phyloP scores from a whole-genome alignment of 805 yeast genomes.

The Metschnikowia colocasiae region DNA sequence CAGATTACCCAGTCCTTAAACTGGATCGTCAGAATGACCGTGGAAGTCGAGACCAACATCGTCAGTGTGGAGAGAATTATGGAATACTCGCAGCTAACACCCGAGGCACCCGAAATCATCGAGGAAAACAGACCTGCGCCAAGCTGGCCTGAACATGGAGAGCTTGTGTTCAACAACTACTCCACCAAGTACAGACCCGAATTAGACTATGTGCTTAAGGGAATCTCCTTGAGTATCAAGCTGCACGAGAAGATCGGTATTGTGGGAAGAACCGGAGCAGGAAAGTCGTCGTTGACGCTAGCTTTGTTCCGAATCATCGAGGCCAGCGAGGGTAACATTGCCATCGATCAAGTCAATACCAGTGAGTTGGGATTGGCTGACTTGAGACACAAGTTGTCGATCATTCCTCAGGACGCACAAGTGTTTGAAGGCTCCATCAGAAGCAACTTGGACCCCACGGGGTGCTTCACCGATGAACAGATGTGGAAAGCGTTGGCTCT shows the following conservation, averaged over 20 bases:
- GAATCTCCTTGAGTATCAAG: conserved; percentile 34
- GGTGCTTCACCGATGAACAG: conserved; percentile 32
- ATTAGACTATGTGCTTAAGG: conserved; percentile 40
- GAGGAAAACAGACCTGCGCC: conserved; percentile 58
- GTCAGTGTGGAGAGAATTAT: conserved; percentile 93
- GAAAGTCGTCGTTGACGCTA: conserved; percentile 42
- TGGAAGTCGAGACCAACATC: conserved; percentile 95
- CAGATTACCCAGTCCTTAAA: conserved; percentile 90
- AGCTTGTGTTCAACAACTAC: conserved; percentile 34
- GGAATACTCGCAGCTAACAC: conserved; percentile 72
- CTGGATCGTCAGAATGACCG: conserved; percentile 99
- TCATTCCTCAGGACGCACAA: conserved; percentile 46
- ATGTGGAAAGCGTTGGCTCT: conserved; percentile 42
- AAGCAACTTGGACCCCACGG: conserved; percentile 41
- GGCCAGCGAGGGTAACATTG: conserved; percentile 33
- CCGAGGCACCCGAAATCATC: conserved; percentile 81
- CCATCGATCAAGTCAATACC: conserved; percentile 35
- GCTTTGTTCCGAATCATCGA: conserved; percentile 45
- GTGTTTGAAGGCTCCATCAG: conserved; percentile 42
- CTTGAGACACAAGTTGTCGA: conserved; percentile 40
- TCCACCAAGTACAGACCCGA: conserved; percentile 44
- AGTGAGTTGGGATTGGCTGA: conserved; percentile 38
- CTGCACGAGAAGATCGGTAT: conserved; percentile 42
- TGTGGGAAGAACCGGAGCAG: conserved; percentile 47
- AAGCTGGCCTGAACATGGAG: conserved; percentile 39